Evolutionary conservation across 1,284 basidiomycete genomes (phyloP), one percentile per base, ranked within the genome.

Genomic region (Quambalaria eucalypti): DNA sequence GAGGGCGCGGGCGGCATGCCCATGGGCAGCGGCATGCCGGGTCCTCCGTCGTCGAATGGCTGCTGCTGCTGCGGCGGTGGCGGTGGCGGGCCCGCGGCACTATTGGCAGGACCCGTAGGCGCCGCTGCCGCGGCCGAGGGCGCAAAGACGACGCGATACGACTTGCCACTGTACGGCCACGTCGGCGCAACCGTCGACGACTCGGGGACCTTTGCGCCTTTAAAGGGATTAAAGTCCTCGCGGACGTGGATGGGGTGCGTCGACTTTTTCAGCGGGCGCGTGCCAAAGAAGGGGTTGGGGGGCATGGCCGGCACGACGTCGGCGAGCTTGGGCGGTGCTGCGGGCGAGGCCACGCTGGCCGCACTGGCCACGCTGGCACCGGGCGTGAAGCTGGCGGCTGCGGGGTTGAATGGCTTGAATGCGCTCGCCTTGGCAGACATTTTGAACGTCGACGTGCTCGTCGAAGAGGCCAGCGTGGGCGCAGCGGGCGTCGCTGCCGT

Each of bases 141-240:
- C 2, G 52, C 31, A 79, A 88, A 88, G 80, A 88, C 82, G 64
- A 82, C 79, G 66, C 83, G 82, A 76, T 87, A 90, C 42, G 88
- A 85, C 77, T 90, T 90, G 68, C 90, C 90, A 63, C 78, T 86
- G 78, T 88, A 93, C 26, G 87, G 87, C 91, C 90, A 95, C 62
- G 82, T 80, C 1, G 87, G 81, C 23, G 88, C 78, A 62, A 89
- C 81, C 65, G 82, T 80, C 25, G 82, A 78, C 10, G 89, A 83
- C 57, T 88, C 86, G 6, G 81, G 82, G 53, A 90, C 84, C 76
- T 89, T 90, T 73, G 82, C 82, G 68, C 85, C 83, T 78, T 90
- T 90, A 81, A 90, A 92, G 26, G 90, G 88, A 77, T 91, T 93
- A 76, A 95, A 96, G 69, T 95, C 91, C 66, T 92, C 88, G 77